Conservation (phyloP, 2,329 filamentous ascomycete genomes). For the Monosporascus sp. region DNA sequence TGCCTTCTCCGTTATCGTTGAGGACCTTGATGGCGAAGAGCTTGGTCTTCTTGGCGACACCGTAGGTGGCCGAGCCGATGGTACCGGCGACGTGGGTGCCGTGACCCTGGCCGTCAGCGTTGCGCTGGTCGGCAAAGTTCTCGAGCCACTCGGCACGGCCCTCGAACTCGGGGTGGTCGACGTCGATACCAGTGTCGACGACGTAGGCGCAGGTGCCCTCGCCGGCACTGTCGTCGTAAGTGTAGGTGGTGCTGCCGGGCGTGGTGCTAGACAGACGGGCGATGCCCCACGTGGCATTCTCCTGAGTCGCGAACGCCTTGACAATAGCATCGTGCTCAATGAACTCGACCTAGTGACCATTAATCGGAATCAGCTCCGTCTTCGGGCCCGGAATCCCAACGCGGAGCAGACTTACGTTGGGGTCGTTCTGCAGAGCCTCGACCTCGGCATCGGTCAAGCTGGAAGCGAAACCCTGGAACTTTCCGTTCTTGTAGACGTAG, state of each 20-base stretch:
- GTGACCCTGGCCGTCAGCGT: slow-evolving; percentile 24
- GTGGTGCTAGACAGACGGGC: slow-evolving; percentile 15
- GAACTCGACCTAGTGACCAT: slow-evolving; percentile 23
- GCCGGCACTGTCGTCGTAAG: slow-evolving; percentile 11
- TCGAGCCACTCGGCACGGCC: slow-evolving; percentile 15
- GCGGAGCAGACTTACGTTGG: slow-evolving; percentile 29
- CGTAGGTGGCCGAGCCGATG: slow-evolving; percentile 2
- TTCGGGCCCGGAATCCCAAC: not conserved
- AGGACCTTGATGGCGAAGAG: slow-evolving; percentile 4
- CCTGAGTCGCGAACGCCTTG: slow-evolving; percentile 20
- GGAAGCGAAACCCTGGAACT: slow-evolving; percentile 38
- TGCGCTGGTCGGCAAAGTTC: slow-evolving; percentile 11
- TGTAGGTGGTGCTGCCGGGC: slow-evolving; percentile 8
- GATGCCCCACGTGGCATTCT: slow-evolving; percentile 15
- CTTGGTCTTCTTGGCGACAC: slow-evolving; percentile 4
- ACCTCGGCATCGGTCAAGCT: slow-evolving; percentile 38
- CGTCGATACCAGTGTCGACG: slow-evolving; percentile 36
- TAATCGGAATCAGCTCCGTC: not conserved
- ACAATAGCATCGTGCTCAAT: slow-evolving; percentile 29
- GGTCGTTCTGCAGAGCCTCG: slow-evolving; percentile 32
- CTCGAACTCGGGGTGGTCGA: slow-evolving; percentile 21
- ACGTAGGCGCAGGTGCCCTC: slow-evolving; percentile 29
- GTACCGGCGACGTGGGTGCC: slow-evolving; percentile 26
- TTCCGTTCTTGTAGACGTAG: slow-evolving; percentile 25
- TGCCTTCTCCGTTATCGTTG: slow-evolving; percentile 17